Percentiles rank a stretch among this genome's conserved stretches.
phyloP scores from a whole-genome alignment of 1,284 basidiomycete species.

The Rhizoctonia solani region DNA sequence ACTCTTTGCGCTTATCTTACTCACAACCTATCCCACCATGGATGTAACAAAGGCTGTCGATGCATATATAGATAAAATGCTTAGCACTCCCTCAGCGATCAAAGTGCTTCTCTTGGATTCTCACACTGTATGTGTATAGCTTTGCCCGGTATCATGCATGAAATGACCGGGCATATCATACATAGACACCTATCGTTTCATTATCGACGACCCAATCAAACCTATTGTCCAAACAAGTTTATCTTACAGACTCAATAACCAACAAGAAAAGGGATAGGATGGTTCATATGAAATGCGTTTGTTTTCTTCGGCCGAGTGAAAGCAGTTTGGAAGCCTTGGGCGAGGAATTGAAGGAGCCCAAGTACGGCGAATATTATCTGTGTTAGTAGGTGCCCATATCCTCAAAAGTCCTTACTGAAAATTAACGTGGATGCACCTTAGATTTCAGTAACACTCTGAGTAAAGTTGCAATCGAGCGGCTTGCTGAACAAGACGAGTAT shows the following conservation, averaged over 20 bases:
- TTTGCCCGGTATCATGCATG: conserved; percentile 25
- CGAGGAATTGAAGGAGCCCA: conserved; percentile 83
- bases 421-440: conserved; percentile 45
- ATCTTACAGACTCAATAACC: conserved; percentile 96
- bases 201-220: conserved; percentile 93
- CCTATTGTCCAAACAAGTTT: conserved; percentile 94
- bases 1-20: no score
- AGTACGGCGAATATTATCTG: conserved; percentile 96
- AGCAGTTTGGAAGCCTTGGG: conserved; percentile 83
- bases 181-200: conserved; percentile 94
- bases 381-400: conserved; percentile 79
- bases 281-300: conserved; percentile 96
- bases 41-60: conserved; percentile 95
- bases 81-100: conserved; percentile 86
- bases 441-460: conserved; percentile 94
- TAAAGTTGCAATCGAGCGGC: conserved; percentile 88
- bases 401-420: not conserved
- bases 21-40: no score
- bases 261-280: conserved; percentile 87
- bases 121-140: conserved; percentile 73
- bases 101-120: conserved; percentile 97
- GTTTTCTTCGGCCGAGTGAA: conserved; percentile 83
- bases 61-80: conserved; percentile 90
- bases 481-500: conserved; percentile 94
- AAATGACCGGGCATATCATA: not conserved